These are phyloP conservation scores for Melaleuca quinquenervia DNA, from an alignment of 345 rosid species.

Conservation along the genomic window DNA sequence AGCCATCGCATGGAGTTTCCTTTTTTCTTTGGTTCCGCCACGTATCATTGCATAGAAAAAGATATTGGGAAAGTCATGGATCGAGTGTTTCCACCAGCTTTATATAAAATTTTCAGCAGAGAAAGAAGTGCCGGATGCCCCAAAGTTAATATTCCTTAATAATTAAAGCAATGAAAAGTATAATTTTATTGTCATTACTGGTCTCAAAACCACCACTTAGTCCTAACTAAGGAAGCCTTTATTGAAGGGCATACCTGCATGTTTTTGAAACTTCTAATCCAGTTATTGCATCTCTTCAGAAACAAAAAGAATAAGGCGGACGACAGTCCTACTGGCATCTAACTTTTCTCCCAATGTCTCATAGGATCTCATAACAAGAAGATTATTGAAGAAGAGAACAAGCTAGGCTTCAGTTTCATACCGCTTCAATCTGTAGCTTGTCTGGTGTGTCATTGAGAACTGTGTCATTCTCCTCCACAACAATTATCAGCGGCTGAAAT, in stretches of 20 bases:
- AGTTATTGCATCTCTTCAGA: not conserved
- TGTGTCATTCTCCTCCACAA: slow-evolving; percentile 57
- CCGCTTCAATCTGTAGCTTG: slow-evolving; percentile 41
- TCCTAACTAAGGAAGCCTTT: not conserved
- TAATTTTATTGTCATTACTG: not conserved
- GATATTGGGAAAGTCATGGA: not conserved
- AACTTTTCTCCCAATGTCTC: not conserved
- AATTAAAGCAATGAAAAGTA: not conserved
- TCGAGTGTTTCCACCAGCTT: not conserved
- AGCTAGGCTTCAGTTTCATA: slow-evolving; percentile 7
- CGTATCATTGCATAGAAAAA: not conserved
- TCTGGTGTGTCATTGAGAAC: slow-evolving; percentile 47
- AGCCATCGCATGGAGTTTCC: not conserved
- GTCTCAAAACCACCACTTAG: not conserved
- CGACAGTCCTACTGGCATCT: not conserved
- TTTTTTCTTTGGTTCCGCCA: not conserved
- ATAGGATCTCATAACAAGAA: not conserved
- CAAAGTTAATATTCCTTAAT: not conserved
- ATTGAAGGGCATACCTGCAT: not conserved
- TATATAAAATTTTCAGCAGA: not conserved
- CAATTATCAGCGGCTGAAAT: slow-evolving; percentile 35
- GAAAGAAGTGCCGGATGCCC: not conserved
- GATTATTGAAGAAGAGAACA: not conserved
- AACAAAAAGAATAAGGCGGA: not conserved
- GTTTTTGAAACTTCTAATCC: not conserved